Evolutionary conservation across 345 rosid species (phyloP), one percentile per base, ranked within the genome.

Genomic region (Cardiospermum halicacabum): DNA sequence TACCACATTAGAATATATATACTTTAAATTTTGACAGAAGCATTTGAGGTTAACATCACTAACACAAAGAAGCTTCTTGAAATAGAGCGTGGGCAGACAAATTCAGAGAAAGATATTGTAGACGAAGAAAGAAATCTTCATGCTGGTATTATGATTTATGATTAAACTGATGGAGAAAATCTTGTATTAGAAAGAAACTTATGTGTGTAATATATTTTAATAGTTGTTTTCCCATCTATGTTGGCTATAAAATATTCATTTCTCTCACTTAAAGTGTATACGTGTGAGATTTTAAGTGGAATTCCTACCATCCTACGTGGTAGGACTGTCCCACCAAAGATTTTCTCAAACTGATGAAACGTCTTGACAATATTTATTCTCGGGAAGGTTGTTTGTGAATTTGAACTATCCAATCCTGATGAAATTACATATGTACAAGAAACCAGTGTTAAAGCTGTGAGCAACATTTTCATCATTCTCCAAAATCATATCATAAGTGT

Each of bases 371-470:
- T 25, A 4, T 15, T 12, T 26, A 1, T 40, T 54, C 36, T n/a
- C 56, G 68, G 21, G 57, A 65, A 94, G 99, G 95, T 89, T 21
- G 96, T 94, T 42, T 93, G 97, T 66, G 97, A 94, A 67, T 91
- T 96, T 30, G 96, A 93, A 40, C 74, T 94, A 43, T 91, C 89
- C 71, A 83, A 91, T 66, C 89, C 93, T 0, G 80, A 89, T 51
- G 91, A 94, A 65, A 80, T 94, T n/a, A 78, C 86, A 15, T 85
- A 76, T 55, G 96, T 91, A 26, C 97, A 94, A 75, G 96, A 87
- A 73, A 93, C 97, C 4, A 96, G 99, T n/a, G 91, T 82, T 40
- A 77, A 81, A 80, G 99, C 96, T 25, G 97, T 94, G 80, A 83
- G 93, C 72, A 71, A 34, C 40, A 16, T 24, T 7, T 59, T 12